Evolutionary conservation across 805 yeast genomes (phyloP).

Genomic region (Suhomyces tanzawaensis): DNA sequence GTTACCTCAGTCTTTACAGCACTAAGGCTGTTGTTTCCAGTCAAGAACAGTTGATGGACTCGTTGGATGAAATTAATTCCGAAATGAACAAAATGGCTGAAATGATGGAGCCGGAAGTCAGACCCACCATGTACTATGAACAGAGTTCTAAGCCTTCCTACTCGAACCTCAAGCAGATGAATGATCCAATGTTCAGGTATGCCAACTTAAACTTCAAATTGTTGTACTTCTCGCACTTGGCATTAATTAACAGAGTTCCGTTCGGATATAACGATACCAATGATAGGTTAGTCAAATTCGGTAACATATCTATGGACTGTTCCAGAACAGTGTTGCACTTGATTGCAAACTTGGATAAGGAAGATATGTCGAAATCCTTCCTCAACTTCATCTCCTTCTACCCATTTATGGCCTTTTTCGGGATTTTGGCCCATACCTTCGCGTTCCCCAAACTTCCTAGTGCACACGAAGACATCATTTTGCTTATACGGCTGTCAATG

Average conservation of each 20-base stretch:
- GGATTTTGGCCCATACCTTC: slow-evolving; percentile 22
- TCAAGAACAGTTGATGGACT: slow-evolving; percentile 6
- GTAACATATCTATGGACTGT: slow-evolving; percentile 25
- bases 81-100: slow-evolving; percentile 19
- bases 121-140: slow-evolving; percentile 18
- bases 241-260: slow-evolving; percentile 29
- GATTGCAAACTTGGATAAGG: slow-evolving; percentile 10
- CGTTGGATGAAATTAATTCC: slow-evolving; percentile 15
- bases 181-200: neutral
- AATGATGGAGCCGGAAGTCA: slow-evolving; percentile 16
- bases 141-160: neutral
- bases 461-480: slow-evolving; percentile 18
- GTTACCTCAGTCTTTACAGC: slow-evolving; percentile 26
- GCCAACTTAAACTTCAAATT: slow-evolving; percentile 17
- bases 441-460: slow-evolving; percentile 16
- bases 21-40: slow-evolving; percentile 9
- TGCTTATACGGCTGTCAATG: slow-evolving; percentile 20
- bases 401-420: slow-evolving; percentile 24
- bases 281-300: slow-evolving; percentile 14
- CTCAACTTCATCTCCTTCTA: slow-evolving; percentile 19
- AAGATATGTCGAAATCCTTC: slow-evolving; percentile 14
- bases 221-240: slow-evolving; percentile 23
- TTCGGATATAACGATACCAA: slow-evolving; percentile 14
- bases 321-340: slow-evolving; percentile 25
- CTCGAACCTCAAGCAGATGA: neutral